Conservation (phyloP, 140 eudicot species). For the Anethum foeniculum region DNA sequence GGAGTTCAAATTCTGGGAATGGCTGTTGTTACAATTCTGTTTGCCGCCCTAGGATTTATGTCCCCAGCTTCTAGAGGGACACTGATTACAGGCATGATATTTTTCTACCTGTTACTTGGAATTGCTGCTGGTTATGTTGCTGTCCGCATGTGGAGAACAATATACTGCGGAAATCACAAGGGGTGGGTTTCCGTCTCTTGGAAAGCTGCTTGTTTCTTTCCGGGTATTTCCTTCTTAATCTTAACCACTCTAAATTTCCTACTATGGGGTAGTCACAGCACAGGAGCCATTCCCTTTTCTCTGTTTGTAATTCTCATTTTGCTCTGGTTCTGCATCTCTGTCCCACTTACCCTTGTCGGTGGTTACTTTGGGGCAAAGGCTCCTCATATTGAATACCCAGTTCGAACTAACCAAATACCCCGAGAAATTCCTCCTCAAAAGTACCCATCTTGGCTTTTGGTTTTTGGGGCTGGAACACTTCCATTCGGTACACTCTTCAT, state of each 20-base stretch:
- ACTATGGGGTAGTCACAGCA: constrained; percentile 14
- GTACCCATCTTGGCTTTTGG: constrained; percentile 14
- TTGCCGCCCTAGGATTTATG: constrained; percentile 41
- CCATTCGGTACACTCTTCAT: constrained; percentile 12
- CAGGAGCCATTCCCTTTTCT: constrained; percentile 16
- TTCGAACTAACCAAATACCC: constrained; percentile 14
- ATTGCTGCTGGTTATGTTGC: constrained; percentile 38
- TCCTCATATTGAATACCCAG: constrained; percentile 13
- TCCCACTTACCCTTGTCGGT: constrained; percentile 11
- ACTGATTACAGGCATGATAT: constrained; percentile 33
- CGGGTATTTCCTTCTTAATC: constrained; percentile 27
- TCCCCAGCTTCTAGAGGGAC: constrained; percentile 38
- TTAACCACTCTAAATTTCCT: constrained; percentile 11
- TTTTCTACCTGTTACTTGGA: constrained; percentile 33
- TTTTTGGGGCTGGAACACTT: constrained; percentile 14
- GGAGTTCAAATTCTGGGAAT: constrained; percentile 42
- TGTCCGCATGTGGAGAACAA: constrained; percentile 36
- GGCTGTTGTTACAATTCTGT: constrained; percentile 37
- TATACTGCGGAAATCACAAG: constrained; percentile 23
- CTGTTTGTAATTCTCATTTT: constrained; percentile 13
- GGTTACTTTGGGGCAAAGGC: constrained; percentile 16
- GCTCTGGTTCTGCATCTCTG: constrained; percentile 16
- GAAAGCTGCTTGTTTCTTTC: constrained; percentile 39
- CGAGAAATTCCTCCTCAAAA: constrained; percentile 12
- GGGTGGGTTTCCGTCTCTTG: constrained; percentile 37